Conservation (phyloP, 495 filamentous ascomycete species). For the Achaetomiella virescens region DNA sequence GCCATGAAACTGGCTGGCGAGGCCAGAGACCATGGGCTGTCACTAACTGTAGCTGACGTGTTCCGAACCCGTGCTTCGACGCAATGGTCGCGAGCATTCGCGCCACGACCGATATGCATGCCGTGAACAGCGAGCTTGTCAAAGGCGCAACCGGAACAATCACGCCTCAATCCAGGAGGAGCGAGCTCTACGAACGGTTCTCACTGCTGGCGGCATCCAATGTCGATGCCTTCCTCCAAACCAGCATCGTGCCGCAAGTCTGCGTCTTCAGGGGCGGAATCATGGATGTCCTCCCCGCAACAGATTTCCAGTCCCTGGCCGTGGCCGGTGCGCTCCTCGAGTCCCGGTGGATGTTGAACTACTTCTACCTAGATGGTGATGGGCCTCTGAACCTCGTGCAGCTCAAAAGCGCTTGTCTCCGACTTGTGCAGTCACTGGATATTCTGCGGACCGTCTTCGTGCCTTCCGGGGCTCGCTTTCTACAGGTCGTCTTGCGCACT, state of each 20-base stretch:
- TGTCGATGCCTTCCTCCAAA: conserved; percentile 45
- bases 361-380: conserved; percentile 51
- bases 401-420: conserved; percentile 37
- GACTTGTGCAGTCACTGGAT: conserved; percentile 45
- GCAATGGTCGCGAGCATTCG: conserved; percentile 9
- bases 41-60: conserved; percentile 44
- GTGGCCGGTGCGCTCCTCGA: conserved; percentile 52
- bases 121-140: background rate
- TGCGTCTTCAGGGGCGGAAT: conserved; percentile 48
- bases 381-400: conserved; percentile 42
- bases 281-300: conserved; percentile 50
- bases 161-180: conserved; percentile 4
- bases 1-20: conserved; percentile 57
- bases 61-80: conserved; percentile 31
- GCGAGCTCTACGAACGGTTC: conserved; percentile 38
- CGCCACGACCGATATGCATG: background rate
- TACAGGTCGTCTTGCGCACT: conserved; percentile 56
- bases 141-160: background rate
- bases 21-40: conserved; percentile 43
- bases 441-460: conserved; percentile 62
- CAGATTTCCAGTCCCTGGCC: conserved; percentile 56
- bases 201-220: conserved; percentile 41
- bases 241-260: conserved; percentile 50
- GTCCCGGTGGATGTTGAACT: conserved; percentile 41
- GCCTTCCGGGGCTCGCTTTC: conserved; percentile 45